Evolutionary conservation across 305 asterid species (phyloP).

Genomic region (Solanum hybrid): DNA sequence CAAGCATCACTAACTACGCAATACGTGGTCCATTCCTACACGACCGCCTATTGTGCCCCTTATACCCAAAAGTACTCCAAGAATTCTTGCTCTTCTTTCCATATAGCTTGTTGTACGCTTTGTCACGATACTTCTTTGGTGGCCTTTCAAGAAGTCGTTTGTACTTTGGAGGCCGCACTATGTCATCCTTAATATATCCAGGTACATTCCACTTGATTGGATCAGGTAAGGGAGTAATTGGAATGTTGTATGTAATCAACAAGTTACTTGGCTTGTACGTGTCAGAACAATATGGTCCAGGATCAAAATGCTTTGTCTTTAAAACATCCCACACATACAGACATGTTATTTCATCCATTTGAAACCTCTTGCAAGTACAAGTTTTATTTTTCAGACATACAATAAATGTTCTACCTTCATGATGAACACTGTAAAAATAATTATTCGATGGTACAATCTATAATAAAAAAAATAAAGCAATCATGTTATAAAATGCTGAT

Average conservation of each 20-base stretch:
- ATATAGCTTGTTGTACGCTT: neutral
- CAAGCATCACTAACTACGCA: neutral
- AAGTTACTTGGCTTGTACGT: neutral
- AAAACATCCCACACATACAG: neutral
- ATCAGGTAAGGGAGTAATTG: neutral
- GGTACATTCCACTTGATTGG: neutral
- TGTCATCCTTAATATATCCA: neutral
- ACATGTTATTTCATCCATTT: neutral
- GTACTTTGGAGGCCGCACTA: neutral
- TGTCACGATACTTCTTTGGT: neutral
- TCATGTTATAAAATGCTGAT: neutral
- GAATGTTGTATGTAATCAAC: neutral
- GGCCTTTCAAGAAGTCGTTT: neutral
- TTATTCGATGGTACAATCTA: neutral
- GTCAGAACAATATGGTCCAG: neutral
- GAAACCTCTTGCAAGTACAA: neutral
- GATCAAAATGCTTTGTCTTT: too few species aligned
- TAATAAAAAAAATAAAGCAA: neutral
- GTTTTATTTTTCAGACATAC: too few species aligned
- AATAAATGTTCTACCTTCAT: neutral
- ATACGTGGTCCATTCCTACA: neutral
- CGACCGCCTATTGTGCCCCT: neutral
- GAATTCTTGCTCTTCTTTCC: neutral
- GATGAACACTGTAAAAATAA: neutral
- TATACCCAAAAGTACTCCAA: neutral